Evolutionary conservation across 23 red algal genomes (phyloP), one percentile per base, ranked within the genome.

Genomic region (Chondrus crispus): DNA sequence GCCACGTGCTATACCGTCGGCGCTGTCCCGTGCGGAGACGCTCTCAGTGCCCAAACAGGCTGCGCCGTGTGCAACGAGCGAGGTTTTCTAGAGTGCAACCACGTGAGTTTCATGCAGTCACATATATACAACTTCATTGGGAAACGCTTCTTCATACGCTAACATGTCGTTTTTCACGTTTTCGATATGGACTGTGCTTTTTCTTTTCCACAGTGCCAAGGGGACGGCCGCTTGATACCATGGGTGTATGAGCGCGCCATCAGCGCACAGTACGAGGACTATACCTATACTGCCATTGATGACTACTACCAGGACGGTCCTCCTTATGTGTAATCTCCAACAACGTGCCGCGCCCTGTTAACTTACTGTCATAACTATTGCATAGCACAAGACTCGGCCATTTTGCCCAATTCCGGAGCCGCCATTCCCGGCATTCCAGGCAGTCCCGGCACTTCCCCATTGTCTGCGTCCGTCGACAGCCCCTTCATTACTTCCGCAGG

Each of bases 181-280:
- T n/a, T n/a, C n/a, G n/a, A n/a, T n/a, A n/a, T n/a, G n/a, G n/a
- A n/a, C n/a, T n/a, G n/a, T n/a, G n/a, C n/a, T n/a, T n/a, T n/a
- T n/a, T n/a, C n/a, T n/a, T 18, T 30, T 3, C 6, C 7, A 2
- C 53, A 97, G 68, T 97, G 95, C 46, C 79, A 97, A 35, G 96
- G 96, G 39, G 92, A 87, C 50, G 96, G 96, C 36, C 88, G 96
- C 12, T 87, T 95, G 44, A 82, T 98, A 57, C 96, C 92, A 49
- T 86, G 74, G 46, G 84, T 88, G 62, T 95, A 91, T 63, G 96
- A 98, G 85, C 88, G 92, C 18, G 96, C 96, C 26, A 78, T 95
- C 50, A 85, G 93, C 7, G 85, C 93, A 40, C 93, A 89, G 42
- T 95, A 95, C 33, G 92, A 94, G 80, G 58, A 85, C 32, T 94